Evolutionary conservation across 495 filamentous ascomycete genomes (phyloP), one percentile per base, ranked within the genome.

Genomic region (Talaromyces proteolyticus): DNA sequence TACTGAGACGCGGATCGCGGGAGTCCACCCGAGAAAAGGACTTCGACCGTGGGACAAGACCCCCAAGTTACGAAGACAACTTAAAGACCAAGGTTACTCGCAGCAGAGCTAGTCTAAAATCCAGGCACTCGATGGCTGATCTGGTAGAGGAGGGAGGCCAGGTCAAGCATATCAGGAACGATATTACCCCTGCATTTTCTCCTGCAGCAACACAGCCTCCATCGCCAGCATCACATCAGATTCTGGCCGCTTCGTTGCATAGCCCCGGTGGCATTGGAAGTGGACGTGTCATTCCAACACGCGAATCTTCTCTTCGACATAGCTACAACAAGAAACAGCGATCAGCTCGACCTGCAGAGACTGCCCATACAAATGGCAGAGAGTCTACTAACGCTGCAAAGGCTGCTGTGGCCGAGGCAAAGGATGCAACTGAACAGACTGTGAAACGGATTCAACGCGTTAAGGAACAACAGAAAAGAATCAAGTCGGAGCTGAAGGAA

Each of bases 291-390:
- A 86, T 89, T 42, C 86, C 86, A 4, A 70, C 76, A 3, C 72
- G 85, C 47, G 84, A 87, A 43, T 88, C 85, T 1, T 88, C 84
- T 6, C 59, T 88, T 36, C 71, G 84, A 37, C 85, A 86, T 53
- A 74, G 64, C 22, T 65, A 64, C 39, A 68, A 65, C 19, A 64
- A 62, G 66, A 29, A 65, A 71, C 50, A 65, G 61, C 57, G 12
- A 21, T 16, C 47, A 40, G 34, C 34, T 14, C 36, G 47, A 41
- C 17, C 47, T 23, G 6, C 29, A 8, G 47, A 49, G 40, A 19
- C 39, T 8, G 21, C 17, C 12, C 11, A 19, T 14, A 14, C 34
- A 40, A 48, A 7, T 21, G 20, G n/a, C 36, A 58, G 71, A 53
- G 68, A 69, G 55, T 55, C 67, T 14, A 70, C 67, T 12, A 62